A percentile compares a stretch with the other conserved stretches of the same genome.
Evolutionary conservation across 768 basidiomycete genomes (phyloP).

Genomic region (Mycena pura): DNA sequence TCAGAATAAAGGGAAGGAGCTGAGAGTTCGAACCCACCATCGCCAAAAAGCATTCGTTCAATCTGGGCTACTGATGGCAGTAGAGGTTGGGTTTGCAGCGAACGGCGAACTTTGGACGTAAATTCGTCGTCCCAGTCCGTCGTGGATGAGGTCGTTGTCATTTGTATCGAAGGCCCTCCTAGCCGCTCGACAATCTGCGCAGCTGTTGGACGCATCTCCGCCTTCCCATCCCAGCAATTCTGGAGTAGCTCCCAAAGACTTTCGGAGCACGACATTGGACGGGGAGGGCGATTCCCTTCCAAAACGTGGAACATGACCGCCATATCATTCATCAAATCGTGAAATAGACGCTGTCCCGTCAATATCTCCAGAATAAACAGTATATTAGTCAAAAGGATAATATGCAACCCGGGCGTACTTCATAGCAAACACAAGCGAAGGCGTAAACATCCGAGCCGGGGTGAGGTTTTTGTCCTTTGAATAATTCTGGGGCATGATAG

Average conservation of each 20-base stretch:
- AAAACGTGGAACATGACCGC: constrained; percentile 2
- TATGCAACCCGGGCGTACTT: constrained; percentile 24
- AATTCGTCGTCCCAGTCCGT: constrained; percentile 13
- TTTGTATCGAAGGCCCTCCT: background rate
- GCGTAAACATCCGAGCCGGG: constrained; percentile 47
- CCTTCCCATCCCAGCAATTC: constrained; percentile 3
- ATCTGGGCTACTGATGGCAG: constrained; percentile 1
- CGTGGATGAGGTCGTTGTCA: constrained; percentile 7
- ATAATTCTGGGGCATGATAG: constrained; percentile 46
- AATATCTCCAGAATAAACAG: constrained; percentile 10
- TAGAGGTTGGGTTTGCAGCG: background rate
- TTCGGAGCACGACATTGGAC: background rate
- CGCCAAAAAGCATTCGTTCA: background rate
- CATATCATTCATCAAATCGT: constrained; percentile 9
- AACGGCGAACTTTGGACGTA: constrained; percentile 13
- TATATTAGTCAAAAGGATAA: background rate
- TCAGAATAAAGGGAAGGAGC: background rate
- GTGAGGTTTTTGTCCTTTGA: constrained; percentile 28
- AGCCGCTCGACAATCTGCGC: constrained; percentile 1
- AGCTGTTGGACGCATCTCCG: background rate
- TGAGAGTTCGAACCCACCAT: background rate
- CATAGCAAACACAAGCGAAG: constrained; percentile 47
- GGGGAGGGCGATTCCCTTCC: background rate
- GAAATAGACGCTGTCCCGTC: constrained; percentile 7
- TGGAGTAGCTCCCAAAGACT: constrained; percentile 10